Evolutionary conservation across 2,329 filamentous ascomycete genomes (phyloP).

Genomic region (Trichoderma sp.): DNA sequence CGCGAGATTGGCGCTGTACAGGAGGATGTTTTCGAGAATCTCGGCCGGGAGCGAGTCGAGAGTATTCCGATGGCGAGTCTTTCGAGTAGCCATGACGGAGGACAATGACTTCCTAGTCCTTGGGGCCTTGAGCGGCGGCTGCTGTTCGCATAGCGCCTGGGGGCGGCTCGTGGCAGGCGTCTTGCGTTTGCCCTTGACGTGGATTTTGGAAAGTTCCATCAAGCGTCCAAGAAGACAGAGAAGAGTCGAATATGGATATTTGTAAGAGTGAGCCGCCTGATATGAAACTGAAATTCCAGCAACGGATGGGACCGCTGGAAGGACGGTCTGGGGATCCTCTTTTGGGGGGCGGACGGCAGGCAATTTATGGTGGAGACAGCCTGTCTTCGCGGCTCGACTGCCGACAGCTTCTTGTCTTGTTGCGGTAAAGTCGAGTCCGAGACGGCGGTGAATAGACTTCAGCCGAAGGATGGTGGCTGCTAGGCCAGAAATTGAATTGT

Average conservation of each 20-base stretch:
- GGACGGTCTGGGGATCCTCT: background rate
- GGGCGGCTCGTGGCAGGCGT: conserved; percentile 27
- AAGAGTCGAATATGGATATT: background rate
- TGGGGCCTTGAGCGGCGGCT: background rate
- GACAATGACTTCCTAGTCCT: conserved; percentile 36
- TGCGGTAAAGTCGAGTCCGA: conserved; percentile 16
- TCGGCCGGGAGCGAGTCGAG: conserved; percentile 51
- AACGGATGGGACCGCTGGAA: background rate
- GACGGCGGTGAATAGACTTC: conserved; percentile 22
- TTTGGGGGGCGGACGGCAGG: background rate
- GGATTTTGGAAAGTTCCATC: conserved; percentile 49
- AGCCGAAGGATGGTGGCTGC: conserved; percentile 1
- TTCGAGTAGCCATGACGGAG: conserved; percentile 35
- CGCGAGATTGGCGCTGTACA: conserved; percentile 51
- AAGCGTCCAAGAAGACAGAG: background rate
- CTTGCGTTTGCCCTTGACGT: conserved; percentile 49
- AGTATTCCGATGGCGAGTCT: conserved; percentile 31
- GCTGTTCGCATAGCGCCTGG: conserved; percentile 20
- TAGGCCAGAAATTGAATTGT: background rate
- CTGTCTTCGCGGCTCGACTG: conserved; percentile 11
- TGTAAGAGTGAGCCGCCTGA: background rate
- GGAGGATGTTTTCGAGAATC: conserved; percentile 55
- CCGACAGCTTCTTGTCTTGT: conserved; percentile 21
- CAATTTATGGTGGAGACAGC: conserved; percentile 18
- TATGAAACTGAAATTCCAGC: background rate